Evolutionary conservation across 2,329 filamentous ascomycete species (phyloP).

Genomic region (Metarhizium robertsii): DNA sequence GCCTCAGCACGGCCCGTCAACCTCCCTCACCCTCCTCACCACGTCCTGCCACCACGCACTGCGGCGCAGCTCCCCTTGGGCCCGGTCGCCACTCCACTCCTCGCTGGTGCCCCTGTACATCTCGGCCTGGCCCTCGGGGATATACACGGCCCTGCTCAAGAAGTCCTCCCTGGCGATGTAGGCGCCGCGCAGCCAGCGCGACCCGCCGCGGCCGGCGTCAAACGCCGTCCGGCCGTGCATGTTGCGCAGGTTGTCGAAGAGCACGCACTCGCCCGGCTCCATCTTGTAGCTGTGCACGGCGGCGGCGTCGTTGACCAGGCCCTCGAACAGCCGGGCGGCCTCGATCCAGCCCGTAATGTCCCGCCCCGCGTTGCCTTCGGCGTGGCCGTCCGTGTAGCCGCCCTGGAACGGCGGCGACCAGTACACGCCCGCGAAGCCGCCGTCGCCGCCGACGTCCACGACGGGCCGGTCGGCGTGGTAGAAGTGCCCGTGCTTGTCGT

Average conservation of each 20-base stretch:
- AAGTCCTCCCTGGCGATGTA: conserved; percentile 58
- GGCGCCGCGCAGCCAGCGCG: conserved; percentile 75
- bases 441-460: conserved; percentile 24
- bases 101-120: conserved; percentile 12
- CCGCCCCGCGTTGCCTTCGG: conserved; percentile 3
- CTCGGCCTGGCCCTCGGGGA: conserved; percentile 17
- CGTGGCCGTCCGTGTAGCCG: conserved; percentile 25
- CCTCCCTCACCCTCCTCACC: conserved; percentile 12
- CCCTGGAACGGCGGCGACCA: conserved; percentile 80
- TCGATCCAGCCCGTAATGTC: conserved; percentile 32
- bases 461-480: conserved; percentile 53
- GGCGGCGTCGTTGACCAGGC: conserved; percentile 43
- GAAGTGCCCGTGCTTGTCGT: conserved; percentile 54
- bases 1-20: conserved; percentile 5
- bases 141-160: conserved; percentile 23
- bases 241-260: conserved; percentile 87
- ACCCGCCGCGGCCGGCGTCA: conserved; percentile 48
- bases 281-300: conserved; percentile 64
- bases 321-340: conserved; percentile 46
- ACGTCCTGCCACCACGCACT: conserved; percentile 19
- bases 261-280: conserved; percentile 72
- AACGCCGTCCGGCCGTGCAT: conserved; percentile 77
- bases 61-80: conserved; percentile 15
- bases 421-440: conserved; percentile 22
- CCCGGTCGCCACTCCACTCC: conserved; percentile 16